phyloP scores from a whole-genome alignment of 805 yeast genomes.

The Wickerhamiella hasegawae region DNA sequence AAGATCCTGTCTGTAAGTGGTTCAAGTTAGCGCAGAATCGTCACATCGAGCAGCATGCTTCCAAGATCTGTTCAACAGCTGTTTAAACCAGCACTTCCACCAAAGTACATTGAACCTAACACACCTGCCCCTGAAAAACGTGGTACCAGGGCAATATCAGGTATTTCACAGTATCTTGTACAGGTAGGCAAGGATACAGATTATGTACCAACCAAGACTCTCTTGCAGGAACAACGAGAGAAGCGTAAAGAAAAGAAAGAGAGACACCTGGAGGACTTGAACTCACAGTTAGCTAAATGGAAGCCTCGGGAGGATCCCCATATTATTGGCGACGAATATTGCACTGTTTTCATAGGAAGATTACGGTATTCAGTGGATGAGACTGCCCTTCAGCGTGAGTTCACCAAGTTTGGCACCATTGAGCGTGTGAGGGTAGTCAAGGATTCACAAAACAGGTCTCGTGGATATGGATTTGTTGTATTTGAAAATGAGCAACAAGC shows the following conservation, averaged over 20 bases:
- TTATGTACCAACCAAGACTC: not conserved
- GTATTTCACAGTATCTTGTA: not conserved
- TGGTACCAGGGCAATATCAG: not conserved
- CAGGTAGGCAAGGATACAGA: not conserved
- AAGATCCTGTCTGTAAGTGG: too few relatives aligned
- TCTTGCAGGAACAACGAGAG: not conserved
- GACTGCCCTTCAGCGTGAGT: slow-evolving; percentile 45
- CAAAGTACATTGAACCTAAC: not conserved
- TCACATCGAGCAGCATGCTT: too few relatives aligned
- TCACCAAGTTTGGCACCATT: slow-evolving; percentile 53
- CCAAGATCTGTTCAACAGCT: too few relatives aligned
- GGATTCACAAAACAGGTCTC: slow-evolving; percentile 36
- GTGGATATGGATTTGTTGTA: slow-evolving; percentile 75
- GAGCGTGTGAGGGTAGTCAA: slow-evolving; percentile 45
- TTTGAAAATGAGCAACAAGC: slow-evolving; percentile 48
- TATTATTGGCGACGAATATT: slow-evolving; percentile 53
- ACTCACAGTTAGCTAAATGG: slow-evolving; percentile 28
- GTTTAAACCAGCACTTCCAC: not conserved
- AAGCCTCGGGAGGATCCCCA: slow-evolving; percentile 42
- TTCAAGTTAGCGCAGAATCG: too few relatives aligned
- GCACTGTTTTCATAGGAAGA: slow-evolving; percentile 65
- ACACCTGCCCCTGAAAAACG: not conserved
- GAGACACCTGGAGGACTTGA: slow-evolving; percentile 19
- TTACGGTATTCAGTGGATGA: slow-evolving; percentile 50
- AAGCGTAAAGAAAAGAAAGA: slow-evolving; percentile 9